These are phyloP conservation scores for Paramicrosporidium saccamoebae DNA, from an alignment of 371 early-diverging fungal genomes.

Conservation along the genomic window DNA sequence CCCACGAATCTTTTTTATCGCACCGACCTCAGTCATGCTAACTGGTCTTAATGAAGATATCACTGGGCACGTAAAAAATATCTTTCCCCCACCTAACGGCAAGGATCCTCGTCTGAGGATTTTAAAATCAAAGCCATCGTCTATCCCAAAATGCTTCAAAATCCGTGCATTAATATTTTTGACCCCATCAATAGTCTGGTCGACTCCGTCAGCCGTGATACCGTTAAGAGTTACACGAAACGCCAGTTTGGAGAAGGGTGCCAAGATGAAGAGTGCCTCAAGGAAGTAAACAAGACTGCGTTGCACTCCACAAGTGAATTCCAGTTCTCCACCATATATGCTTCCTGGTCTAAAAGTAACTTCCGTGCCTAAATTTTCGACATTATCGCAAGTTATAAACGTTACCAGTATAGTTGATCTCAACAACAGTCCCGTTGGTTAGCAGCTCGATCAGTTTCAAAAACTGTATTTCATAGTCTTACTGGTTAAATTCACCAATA, in stretches of 20 bases:
- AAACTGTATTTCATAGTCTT: constrained; percentile 59
- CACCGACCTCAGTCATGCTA: constrained; percentile 38
- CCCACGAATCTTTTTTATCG: constrained; percentile 73
- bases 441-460: constrained; percentile 54
- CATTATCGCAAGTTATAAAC: neutral
- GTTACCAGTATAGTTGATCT: constrained; percentile 62
- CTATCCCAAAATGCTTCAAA: constrained; percentile 46
- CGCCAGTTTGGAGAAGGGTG: constrained; percentile 64
- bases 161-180: constrained; percentile 59
- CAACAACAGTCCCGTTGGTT: constrained; percentile 62
- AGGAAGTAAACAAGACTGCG: constrained; percentile 69
- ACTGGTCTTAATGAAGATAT: constrained; percentile 43
- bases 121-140: constrained; percentile 42
- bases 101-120: constrained; percentile 67
- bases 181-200: constrained; percentile 39
- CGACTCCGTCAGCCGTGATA: constrained; percentile 64
- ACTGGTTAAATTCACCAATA: constrained; percentile 1
- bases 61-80: constrained; percentile 44
- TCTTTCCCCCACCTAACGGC: constrained; percentile 81
- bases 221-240: constrained; percentile 43
- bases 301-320: constrained; percentile 32
- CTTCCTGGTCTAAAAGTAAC: constrained; percentile 57
- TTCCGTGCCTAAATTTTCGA: constrained; percentile 19
- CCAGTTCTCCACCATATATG: constrained; percentile 48
- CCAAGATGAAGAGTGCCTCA: constrained; percentile 54